These are phyloP conservation scores for Ogataea nonfermentans DNA, from an alignment of 805 yeast genomes.

Conservation along the genomic window DNA sequence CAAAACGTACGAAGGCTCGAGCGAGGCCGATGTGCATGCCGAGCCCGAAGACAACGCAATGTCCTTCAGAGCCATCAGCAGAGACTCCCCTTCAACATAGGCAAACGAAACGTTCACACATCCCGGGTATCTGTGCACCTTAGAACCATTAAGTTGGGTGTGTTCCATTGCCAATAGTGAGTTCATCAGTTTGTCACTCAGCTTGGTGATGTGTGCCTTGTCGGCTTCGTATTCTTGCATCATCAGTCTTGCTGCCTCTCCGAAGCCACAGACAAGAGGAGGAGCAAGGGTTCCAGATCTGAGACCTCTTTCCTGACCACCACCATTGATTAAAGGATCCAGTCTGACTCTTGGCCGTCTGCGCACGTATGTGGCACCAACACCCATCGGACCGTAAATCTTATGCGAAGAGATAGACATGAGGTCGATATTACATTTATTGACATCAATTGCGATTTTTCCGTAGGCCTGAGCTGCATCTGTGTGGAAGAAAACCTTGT, in stretches of 20 bases:
- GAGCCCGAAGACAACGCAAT: conserved; percentile 96
- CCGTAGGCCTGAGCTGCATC: conserved; percentile 98
- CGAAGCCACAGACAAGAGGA: conserved; percentile 93
- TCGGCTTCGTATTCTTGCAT: conserved; percentile 72
- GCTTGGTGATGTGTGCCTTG: conserved; percentile 59
- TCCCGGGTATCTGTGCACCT: conserved; percentile 74
- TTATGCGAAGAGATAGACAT: conserved; percentile 95
- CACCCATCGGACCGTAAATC: conserved; percentile 96
- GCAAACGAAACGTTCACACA: conserved; percentile 97
- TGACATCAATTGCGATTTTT: conserved; percentile 88
- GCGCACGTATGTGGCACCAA: conserved; percentile 92
- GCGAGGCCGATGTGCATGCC: conserved; percentile 97
- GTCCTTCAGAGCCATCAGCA: conserved; percentile 95
- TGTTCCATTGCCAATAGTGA: conserved; percentile 82
- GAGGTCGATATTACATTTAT: conserved; percentile 87
- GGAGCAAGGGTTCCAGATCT: conserved; percentile 97
- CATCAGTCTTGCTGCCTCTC: conserved; percentile 93
- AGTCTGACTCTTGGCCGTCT: conserved; percentile 98
- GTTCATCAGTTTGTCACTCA: conserved; percentile 69
- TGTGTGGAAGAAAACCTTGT: conserved; percentile 94
- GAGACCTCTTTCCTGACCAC: conserved; percentile 98
- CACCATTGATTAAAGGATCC: conserved; percentile 93
- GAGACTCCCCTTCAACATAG: conserved; percentile 95
- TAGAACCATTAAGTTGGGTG: conserved; percentile 86
- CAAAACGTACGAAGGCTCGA: conserved; percentile 95